Evolutionary conservation across 257 asterid species (phyloP), one percentile per base, ranked within the genome.

Genomic region (Nicotiana tomentosiformis): DNA sequence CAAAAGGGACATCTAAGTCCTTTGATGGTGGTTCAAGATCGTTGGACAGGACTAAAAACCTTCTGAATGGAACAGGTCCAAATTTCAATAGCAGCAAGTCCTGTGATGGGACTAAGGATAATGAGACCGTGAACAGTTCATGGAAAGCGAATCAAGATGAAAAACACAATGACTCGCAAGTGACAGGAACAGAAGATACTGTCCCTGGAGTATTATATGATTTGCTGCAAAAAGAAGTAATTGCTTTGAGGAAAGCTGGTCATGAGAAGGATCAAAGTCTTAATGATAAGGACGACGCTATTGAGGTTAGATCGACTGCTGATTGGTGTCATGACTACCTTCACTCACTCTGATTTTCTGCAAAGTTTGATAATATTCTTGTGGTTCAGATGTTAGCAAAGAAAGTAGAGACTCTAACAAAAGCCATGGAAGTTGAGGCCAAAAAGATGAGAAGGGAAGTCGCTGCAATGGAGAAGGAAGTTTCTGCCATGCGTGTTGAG

Each of bases 391-490:
- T 94, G 98, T 88, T 96, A 81, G 97, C 99, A 67, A 96, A 89
- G 92, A 96, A 94, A 91, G 99, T 96, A 32, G 99, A 94, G 78
- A 96, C 99, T 81, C 84, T 94, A 90, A 90, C 99, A 55, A 94
- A 93, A 84, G 99, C 99, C 53, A 94, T 96, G 99, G 99, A 96
- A 85, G 97, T 94, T 78, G 99, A 96, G 87, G 99, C 99, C 77
- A 96, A 93, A 84, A 96, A 94, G 91, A 94, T 96, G 99, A 93
- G 99, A 85, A 89, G 99, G 81, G 99, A 96, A 86, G 99, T 96
- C 56, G 95, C 99, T 87, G 96, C 94, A n/a, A 94, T 96, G 98
- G 99, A 96, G 93, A 94, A 96, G 90, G 99, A 96, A 90, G 99
- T 96, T 82, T 91, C 97, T 84, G 97, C 98, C 79, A 94, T 96